Evolutionary conservation across 331 rosid genomes (phyloP).

Genomic region (Erythrophleum ivorense): DNA sequence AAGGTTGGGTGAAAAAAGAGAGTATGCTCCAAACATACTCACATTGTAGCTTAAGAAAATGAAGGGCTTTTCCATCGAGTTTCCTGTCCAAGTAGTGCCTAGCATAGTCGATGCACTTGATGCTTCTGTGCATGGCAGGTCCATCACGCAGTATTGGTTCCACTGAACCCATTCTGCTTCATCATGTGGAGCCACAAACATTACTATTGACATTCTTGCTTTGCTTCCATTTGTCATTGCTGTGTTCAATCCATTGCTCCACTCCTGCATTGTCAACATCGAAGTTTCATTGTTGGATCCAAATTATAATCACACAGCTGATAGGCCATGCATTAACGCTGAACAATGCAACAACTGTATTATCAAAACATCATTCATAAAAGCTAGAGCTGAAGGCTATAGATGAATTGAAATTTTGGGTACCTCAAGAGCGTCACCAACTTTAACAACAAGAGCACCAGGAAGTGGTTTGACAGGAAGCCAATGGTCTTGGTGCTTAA

Average conservation of each 20-base stretch:
- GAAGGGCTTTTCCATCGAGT: neutral
- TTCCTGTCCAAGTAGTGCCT: neutral
- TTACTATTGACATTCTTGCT: neutral
- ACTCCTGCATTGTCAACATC: neutral
- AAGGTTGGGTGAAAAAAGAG: too few relatives aligned
- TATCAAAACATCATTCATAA: too few relatives aligned
- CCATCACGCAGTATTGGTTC: neutral
- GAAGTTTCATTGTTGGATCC: neutral
- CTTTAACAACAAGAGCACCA: constrained; percentile 28
- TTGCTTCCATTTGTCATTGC: constrained; percentile 13
- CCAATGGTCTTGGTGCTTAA: constrained; percentile 10
- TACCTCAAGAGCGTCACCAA: constrained; percentile 5
- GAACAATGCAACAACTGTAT: too few relatives aligned
- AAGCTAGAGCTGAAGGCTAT: neutral
- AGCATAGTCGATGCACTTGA: neutral
- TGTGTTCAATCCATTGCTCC: constrained; percentile 26
- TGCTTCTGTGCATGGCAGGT: neutral
- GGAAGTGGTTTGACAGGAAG: constrained; percentile 17
- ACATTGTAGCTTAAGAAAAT: neutral
- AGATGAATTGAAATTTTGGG: neutral
- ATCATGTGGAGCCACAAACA: constrained; percentile 1
- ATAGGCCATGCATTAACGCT: neutral
- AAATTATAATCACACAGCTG: neutral
- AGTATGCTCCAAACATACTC: too few relatives aligned
- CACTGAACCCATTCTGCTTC: constrained; percentile 21